Percentiles rank a stretch among this genome's conserved stretches.
phyloP scores from a whole-genome alignment of 768 basidiomycete species.

The Russula lepida region DNA sequence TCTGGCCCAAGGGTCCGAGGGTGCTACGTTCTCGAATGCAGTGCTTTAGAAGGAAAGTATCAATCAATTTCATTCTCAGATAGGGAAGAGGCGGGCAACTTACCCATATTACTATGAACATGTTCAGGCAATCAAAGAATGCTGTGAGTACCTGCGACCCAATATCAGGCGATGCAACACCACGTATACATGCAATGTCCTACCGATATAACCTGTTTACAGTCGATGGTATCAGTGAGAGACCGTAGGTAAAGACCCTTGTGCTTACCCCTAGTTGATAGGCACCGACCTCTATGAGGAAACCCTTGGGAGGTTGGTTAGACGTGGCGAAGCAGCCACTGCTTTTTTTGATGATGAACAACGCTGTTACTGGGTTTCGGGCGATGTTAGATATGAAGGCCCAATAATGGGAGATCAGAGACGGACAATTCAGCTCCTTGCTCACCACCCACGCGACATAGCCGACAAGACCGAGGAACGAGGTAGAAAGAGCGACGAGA shows the following conservation, averaged over 20 bases:
- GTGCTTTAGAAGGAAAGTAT: conserved; percentile 1
- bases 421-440: conserved; percentile 3
- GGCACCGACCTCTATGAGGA: not conserved
- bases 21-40: conserved; percentile 12
- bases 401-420: not conserved
- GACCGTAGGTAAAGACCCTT: not conserved
- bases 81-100: not conserved
- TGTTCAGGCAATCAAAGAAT: conserved; percentile 11
- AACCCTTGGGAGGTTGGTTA: not conserved
- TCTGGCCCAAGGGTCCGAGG: conserved; percentile 10
- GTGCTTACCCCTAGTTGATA: conserved; percentile 16
- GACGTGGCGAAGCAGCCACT: conserved; percentile 11
- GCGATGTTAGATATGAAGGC: not conserved
- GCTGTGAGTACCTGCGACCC: not conserved
- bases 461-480: not conserved
- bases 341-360: not conserved
- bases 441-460: conserved; percentile 7
- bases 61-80: not conserved
- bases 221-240: not conserved
- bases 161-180: not conserved
- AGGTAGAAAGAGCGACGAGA: conserved; percentile 1
- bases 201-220: conserved; percentile 7
- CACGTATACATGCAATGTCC: not conserved
- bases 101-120: conserved; percentile 9
- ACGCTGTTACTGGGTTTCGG: not conserved